phyloP scores from a whole-genome alignment of 345 rosid genomes.

The Xanthoceras sorbifolium region DNA sequence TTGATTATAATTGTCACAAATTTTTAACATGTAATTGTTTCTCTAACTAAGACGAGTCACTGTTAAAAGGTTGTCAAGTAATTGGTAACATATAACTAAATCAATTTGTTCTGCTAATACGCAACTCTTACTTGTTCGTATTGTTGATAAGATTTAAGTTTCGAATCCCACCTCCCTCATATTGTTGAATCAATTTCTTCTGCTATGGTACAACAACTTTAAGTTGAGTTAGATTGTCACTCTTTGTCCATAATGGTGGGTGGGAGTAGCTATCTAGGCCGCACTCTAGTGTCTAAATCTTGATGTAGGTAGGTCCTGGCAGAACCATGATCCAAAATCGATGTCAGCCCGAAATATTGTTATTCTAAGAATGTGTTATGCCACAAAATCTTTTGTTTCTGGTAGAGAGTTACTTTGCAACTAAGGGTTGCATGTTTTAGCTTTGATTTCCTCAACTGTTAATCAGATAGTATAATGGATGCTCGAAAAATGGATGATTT shows the following conservation, averaged over 20 bases:
- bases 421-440: neutral
- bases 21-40: neutral
- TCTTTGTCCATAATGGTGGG: neutral
- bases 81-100: neutral
- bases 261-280: neutral
- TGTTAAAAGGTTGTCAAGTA: neutral
- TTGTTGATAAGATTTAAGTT: neutral
- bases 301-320: neutral
- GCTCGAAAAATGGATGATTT: slow-evolving; percentile 74
- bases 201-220: neutral
- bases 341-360: neutral
- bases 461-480: slow-evolving; percentile 71
- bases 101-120: too few relatives aligned
- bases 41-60: neutral
- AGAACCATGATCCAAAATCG: neutral
- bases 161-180: neutral
- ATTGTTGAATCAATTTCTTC: neutral
- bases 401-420: neutral
- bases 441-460: slow-evolving; percentile 18
- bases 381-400: neutral
- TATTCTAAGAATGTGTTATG: neutral
- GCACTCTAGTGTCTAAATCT: neutral
- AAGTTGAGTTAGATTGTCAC: neutral
- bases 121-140: neutral
- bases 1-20: neutral